Percentiles rank a stretch among this genome's conserved stretches.
Evolutionary conservation across 2,329 filamentous ascomycete species (phyloP).

Genomic region (Ilyonectria mors-panacis): DNA sequence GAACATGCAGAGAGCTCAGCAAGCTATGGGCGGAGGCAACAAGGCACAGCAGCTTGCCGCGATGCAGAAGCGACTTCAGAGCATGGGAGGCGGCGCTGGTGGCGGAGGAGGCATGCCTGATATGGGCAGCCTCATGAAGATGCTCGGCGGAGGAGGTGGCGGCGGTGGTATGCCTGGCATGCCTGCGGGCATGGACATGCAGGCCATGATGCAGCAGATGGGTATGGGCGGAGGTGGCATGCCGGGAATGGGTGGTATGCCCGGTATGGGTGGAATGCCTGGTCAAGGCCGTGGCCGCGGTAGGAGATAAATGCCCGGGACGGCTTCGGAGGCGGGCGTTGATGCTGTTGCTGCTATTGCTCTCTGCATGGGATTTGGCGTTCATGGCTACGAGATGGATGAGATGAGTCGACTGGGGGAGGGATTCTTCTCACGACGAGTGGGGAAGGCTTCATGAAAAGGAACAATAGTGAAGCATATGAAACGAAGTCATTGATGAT

Average conservation of each 20-base stretch:
- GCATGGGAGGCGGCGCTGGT: slow-evolving; percentile 87
- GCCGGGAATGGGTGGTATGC: slow-evolving; percentile 52
- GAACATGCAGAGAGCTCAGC: slow-evolving; percentile 95
- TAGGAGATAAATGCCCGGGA: slow-evolving; percentile 43
- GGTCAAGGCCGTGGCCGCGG: slow-evolving; percentile 48
- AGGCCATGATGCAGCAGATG: slow-evolving; percentile 84
- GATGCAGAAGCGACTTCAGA: slow-evolving; percentile 95
- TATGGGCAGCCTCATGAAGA: slow-evolving; percentile 91
- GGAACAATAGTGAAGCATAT: neutral
- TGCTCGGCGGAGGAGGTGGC: slow-evolving; percentile 77
- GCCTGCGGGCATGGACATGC: slow-evolving; percentile 82
- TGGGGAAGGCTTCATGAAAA: slow-evolving; percentile 26
- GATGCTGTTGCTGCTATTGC: slow-evolving; percentile 13
- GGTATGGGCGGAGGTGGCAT: slow-evolving; percentile 69
- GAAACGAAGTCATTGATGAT: slow-evolving; percentile 19
- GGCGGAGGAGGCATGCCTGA: slow-evolving; percentile 81
- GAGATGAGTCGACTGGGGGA: slow-evolving; percentile 7
- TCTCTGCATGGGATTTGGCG: slow-evolving; percentile 32
- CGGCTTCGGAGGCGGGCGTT: slow-evolving; percentile 9
- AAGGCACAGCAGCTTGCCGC: slow-evolving; percentile 94
- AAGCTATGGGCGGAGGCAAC: slow-evolving; percentile 90
- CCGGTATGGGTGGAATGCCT: slow-evolving; percentile 46
- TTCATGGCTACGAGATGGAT: slow-evolving; percentile 24
- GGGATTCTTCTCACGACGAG: slow-evolving; percentile 21
- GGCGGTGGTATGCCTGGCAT: slow-evolving; percentile 73